phyloP scores from a whole-genome alignment of 2,329 filamentous ascomycete species.

The Knufia fluminis region DNA sequence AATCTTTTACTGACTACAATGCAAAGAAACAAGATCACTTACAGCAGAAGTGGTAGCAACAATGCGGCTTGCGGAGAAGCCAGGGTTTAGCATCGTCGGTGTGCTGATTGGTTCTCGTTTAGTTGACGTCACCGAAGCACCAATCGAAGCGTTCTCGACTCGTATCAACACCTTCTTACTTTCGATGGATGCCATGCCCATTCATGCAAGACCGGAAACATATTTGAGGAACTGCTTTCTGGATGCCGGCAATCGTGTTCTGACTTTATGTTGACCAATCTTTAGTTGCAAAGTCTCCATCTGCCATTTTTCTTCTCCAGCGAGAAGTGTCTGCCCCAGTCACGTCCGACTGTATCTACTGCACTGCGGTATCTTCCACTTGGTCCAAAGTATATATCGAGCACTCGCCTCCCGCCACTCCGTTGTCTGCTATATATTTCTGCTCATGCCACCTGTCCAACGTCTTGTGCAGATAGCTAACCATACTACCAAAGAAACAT shows the following conservation, averaged over 20 bases:
- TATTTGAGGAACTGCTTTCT: not conserved
- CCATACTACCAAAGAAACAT: slow-evolving; percentile 10
- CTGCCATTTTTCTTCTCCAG: not conserved
- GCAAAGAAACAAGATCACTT: not conserved
- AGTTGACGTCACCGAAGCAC: no score
- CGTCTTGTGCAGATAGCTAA: not conserved
- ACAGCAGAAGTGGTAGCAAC: not conserved
- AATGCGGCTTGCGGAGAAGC: not conserved
- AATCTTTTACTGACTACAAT: not conserved
- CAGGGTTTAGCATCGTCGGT: not conserved
- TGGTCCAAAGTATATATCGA: not conserved
- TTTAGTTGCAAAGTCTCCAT: no score
- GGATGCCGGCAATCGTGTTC: not conserved
- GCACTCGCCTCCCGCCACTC: not conserved
- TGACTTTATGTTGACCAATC: not conserved
- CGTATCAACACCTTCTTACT: not conserved
- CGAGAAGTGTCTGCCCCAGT: not conserved
- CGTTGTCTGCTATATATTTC: not conserved
- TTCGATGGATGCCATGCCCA: not conserved
- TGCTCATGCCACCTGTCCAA: not conserved
- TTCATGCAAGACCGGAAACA: not conserved
- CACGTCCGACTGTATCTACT: not conserved
- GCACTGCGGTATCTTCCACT: not conserved
- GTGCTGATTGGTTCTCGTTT: no score
- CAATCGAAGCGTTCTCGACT: no score